phyloP scores from a whole-genome alignment of 1,284 basidiomycete genomes.

The Afroboletus lepidellus region DNA sequence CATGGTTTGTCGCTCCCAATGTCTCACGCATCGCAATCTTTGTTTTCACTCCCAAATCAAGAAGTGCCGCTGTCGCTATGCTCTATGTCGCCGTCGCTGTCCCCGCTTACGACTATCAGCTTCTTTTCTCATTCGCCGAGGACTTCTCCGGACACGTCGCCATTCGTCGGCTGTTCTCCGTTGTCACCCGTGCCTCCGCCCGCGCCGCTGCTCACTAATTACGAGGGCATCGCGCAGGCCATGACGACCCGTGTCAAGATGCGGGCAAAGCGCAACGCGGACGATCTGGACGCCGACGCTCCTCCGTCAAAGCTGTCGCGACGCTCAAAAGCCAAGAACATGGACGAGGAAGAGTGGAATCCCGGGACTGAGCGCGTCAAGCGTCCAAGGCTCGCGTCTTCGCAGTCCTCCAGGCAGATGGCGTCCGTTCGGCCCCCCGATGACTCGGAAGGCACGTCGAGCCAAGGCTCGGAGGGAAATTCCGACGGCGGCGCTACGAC shows the following conservation, averaged over 20 bases:
- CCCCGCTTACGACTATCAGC: constrained; percentile 22
- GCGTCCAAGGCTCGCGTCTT: not conserved
- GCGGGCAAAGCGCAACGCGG: constrained; percentile 16
- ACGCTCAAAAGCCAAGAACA: constrained; percentile 14
- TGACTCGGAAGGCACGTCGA: not conserved
- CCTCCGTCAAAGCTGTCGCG: constrained; percentile 3
- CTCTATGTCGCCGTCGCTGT: constrained; percentile 12
- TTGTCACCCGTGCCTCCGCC: constrained; percentile 3
- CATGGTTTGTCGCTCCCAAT: not conserved
- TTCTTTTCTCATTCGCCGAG: constrained; percentile 16
- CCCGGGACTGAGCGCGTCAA: constrained; percentile 14
- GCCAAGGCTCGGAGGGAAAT: not conserved
- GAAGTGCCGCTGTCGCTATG: not conserved
- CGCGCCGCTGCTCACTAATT: not conserved
- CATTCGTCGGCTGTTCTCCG: not conserved
- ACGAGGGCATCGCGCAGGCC: not conserved
- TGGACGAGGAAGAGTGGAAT: constrained; percentile 30
- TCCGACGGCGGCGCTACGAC: constrained; percentile 6
- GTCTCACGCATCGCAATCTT: not conserved
- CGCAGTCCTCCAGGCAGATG: not conserved
- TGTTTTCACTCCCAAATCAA: not conserved
- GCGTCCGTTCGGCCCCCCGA: not conserved
- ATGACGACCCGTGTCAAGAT: not conserved
- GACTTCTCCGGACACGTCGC: constrained; percentile 4
- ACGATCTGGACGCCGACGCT: not conserved